Conservation (phyloP, 306 rosid genomes). For the Trichosanthes truncata region DNA sequence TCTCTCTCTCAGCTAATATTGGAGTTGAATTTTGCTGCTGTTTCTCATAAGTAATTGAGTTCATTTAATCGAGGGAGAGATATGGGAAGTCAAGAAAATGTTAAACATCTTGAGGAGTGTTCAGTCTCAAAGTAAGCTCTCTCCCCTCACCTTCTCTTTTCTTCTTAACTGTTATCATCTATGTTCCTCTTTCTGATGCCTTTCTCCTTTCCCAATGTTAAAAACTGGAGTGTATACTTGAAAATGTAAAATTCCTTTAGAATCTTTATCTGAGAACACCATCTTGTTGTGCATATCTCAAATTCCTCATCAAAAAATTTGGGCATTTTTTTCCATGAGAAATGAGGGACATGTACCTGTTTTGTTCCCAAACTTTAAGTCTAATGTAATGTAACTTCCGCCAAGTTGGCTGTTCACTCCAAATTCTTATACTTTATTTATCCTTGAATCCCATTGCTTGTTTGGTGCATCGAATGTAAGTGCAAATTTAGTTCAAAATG, state of each 20-base stretch:
- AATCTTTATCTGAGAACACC: background rate
- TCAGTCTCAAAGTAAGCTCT: slow-evolving; percentile 72
- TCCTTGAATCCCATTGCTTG: background rate
- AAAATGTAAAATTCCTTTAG: background rate
- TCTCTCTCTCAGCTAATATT: background rate
- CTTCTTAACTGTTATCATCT: background rate
- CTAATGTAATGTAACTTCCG: background rate
- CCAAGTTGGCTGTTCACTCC: background rate
- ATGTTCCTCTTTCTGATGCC: background rate
- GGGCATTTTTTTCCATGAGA: background rate
- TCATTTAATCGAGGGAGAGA: background rate
- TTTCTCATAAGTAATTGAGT: background rate
- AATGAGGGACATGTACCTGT: background rate
- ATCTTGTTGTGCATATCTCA: background rate
- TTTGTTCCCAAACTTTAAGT: background rate
- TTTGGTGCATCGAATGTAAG: background rate
- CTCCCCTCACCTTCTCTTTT: background rate
- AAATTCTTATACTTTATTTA: background rate
- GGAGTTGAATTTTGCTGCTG: background rate
- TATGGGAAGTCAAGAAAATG: slow-evolving; percentile 65
- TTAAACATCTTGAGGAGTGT: slow-evolving; percentile 80
- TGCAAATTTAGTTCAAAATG: no score
- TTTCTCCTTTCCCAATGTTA: background rate
- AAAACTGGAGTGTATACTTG: background rate
- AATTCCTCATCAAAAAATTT: background rate